A percentile compares a stretch with the other conserved stretches of the same genome.
Evolutionary conservation across 148 eudicot species (phyloP).

Genomic region (Amaranthus cruentus): DNA sequence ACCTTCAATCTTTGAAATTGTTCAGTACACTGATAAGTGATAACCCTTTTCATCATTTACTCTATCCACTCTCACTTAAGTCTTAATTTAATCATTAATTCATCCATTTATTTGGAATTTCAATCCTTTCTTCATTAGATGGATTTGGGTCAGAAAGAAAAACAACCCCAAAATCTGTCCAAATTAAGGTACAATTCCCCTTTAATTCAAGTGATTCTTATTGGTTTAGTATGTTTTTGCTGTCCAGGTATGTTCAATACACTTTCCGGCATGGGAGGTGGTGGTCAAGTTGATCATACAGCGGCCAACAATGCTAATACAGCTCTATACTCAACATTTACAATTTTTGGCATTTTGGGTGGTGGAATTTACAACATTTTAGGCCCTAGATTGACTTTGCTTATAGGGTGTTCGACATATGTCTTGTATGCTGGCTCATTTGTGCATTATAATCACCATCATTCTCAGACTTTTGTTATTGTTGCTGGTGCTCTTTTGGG

Average conservation of each 20-base stretch:
- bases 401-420: conserved; percentile 73
- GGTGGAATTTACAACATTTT: conserved; percentile 89
- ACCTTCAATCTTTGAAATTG: neutral
- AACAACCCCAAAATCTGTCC: conserved; percentile 21
- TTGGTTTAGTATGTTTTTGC: conserved; percentile 89
- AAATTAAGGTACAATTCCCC: conserved; percentile 74
- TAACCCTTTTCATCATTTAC: neutral
- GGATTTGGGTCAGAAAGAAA: conserved; percentile 30
- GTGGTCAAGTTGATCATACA: conserved; percentile 89
- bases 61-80: too few relatives aligned
- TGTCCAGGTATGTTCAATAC: conserved; percentile 97
- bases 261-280: conserved; percentile 92
- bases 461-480: conserved; percentile 53
- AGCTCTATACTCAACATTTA: conserved; percentile 82
- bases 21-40: neutral
- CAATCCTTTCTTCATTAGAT: neutral
- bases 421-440: conserved; percentile 72
- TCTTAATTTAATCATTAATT: too few relatives aligned
- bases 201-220: conserved; percentile 53
- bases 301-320: conserved; percentile 94
- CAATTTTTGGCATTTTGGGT: conserved; percentile 72
- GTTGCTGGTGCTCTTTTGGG: conserved; percentile 74
- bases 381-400: conserved; percentile 70
- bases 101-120: too few relatives aligned
- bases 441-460: conserved; percentile 66